A percentile compares a stretch with the other conserved stretches of the same genome.
Conservation (phyloP, 2,329 filamentous ascomycete species). For the Sporothrix pseudoabietina region DNA sequence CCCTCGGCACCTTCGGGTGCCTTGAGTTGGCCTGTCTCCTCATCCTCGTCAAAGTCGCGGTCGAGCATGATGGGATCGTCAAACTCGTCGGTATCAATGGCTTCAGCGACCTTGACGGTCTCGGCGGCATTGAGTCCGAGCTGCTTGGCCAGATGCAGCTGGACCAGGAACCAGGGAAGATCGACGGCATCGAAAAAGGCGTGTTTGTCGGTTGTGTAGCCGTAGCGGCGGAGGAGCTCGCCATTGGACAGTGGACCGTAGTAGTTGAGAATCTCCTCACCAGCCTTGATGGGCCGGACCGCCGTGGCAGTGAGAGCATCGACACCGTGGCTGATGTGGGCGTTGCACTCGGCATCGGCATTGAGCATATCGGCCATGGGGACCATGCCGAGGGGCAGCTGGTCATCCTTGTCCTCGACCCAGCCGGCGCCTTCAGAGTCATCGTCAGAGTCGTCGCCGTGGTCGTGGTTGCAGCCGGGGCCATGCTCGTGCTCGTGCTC, state of each 20-base stretch:
- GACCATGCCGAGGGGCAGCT: conserved; percentile 77
- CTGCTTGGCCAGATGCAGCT: conserved; percentile 33
- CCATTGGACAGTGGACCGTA: conserved; percentile 83
- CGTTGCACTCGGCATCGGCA: conserved; percentile 85
- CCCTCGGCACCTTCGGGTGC: not conserved
- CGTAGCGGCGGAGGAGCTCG: conserved; percentile 81
- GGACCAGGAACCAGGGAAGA: conserved; percentile 59
- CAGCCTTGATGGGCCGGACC: conserved; percentile 66
- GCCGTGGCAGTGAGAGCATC: conserved; percentile 69
- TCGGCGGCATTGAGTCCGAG: conserved; percentile 38
- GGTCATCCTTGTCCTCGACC: conserved; percentile 63
- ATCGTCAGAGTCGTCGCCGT: conserved; percentile 51
- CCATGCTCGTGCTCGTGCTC: conserved; percentile 60
- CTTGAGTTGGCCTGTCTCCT: conserved; percentile 51
- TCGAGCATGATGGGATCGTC: conserved; percentile 76
- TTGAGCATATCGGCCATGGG: conserved; percentile 89
- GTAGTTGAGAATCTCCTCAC: conserved; percentile 83
- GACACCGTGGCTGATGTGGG: conserved; percentile 58
- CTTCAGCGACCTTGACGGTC: conserved; percentile 44
- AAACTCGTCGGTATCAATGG: conserved; percentile 65
- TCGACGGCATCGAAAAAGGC: conserved; percentile 81
- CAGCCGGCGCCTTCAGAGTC: conserved; percentile 65
- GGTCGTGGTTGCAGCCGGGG: conserved; percentile 42
- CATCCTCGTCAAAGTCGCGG: conserved; percentile 55
- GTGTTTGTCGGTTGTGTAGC: conserved; percentile 81